phyloP scores from a whole-genome alignment of 257 asterid genomes.

The Apocynum venetum region DNA sequence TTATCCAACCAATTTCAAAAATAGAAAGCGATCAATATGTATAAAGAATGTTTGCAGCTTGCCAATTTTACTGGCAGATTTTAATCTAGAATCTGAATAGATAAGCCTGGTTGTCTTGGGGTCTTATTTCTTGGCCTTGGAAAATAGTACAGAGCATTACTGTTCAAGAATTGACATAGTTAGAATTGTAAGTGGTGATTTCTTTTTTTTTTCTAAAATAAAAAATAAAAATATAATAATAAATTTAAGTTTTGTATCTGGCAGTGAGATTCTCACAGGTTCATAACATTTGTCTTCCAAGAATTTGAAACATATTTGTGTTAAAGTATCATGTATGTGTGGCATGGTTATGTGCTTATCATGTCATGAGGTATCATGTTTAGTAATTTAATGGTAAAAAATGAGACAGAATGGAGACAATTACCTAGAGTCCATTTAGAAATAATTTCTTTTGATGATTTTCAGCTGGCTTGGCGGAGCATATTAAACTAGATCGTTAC shows the following conservation, averaged over 20 bases:
- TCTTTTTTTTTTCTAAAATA: neutral
- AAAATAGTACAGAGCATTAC: neutral
- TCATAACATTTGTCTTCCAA: neutral
- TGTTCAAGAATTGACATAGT: neutral
- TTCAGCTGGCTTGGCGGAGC: constrained; percentile 74
- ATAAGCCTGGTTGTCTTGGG: neutral
- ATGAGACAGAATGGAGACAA: neutral
- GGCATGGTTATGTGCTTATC: neutral
- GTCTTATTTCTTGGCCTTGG: neutral
- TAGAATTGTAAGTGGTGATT: neutral
- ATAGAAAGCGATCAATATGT: neutral
- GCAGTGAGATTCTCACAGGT: neutral
- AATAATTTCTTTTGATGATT: constrained; percentile 3
- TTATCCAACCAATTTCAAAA: neutral
- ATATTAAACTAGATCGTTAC: constrained; percentile 67
- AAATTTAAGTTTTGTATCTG: neutral
- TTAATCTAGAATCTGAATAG: neutral
- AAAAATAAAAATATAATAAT: neutral
- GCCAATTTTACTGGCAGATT: neutral
- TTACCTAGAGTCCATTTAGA: neutral
- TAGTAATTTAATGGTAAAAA: neutral
- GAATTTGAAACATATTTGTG: neutral
- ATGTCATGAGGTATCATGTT: neutral
- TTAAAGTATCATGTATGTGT: neutral
- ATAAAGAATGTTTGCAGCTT: neutral